Evolutionary conservation across 1,284 basidiomycete genomes (phyloP), one percentile per base, ranked within the genome.

Genomic region (Meira nashicola): DNA sequence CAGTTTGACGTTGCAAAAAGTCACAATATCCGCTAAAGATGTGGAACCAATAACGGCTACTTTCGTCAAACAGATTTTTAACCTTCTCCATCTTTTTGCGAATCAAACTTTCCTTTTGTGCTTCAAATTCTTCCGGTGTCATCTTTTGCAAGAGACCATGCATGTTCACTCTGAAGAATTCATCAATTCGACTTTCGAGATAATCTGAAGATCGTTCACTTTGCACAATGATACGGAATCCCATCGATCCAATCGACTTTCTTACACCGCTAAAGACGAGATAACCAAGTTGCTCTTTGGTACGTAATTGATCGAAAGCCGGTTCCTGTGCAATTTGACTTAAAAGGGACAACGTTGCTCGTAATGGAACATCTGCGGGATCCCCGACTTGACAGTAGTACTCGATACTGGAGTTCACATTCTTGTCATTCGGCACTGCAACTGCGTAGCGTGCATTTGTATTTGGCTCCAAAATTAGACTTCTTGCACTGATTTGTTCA

Each of bases 251-350:
- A 2, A 67, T 54, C 21, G 60, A 55, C 52, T 63, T 63, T 37
- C 73, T 66, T 15, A 66, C 62, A 10, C 68, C 63, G 44, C 67
- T 68, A 50, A 76, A 77, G 11, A 78, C 76, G 1, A 78, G 68
- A 77, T 99, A 98, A 11, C 95, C 95, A 0, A 99, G 84, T 79
- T 98, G 95, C 78, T 98, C 92, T 78, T 92, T 87, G 1, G 94
- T 97, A n/a, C 95, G 87, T 43, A 99, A 84, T 39, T 88, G 82
- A 74, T 95, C 88, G 80, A 98, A 99, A n/a, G 88, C 85, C 0
- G 94, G 93, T 73, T 98, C 95, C 33, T 67, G 58, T 17, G 72
- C 74, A 14, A 78, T 78, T 65, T 78, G 76, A 3, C 70, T 61
- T 33, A 78, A 63, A 11, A 78, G 62, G 11, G 66, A 63, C 15